phyloP scores from a whole-genome alignment of 306 rosid genomes.

The apple (Malus domestica) region ASM211411v1 NC_041796.1:19737001-19737500 shows the following conservation, averaged over 20 bases:
- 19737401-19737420: constrained; percentile 75
- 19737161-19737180: neutral
- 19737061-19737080: neutral
- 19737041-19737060: neutral
- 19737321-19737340: constrained; percentile 1
- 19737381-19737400: constrained; percentile 45
- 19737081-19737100: neutral
- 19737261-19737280: neutral
- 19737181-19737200: neutral
- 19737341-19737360: neutral
- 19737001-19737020: neutral
- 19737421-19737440: constrained; percentile 87
- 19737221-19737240: neutral
- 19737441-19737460: constrained; percentile 84
- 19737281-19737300: neutral
- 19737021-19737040: neutral
- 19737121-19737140: neutral
- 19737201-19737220: neutral
- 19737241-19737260: neutral
- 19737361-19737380: neutral
- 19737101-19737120: neutral
- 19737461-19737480: constrained; percentile 65
- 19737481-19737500: constrained; percentile 60
- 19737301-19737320: neutral
- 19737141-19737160: neutral